Base-by-base conservation (phyloP, 2,329 filamentous ascomycete species). In the Ophidiomyces ophidiicola region DNA sequence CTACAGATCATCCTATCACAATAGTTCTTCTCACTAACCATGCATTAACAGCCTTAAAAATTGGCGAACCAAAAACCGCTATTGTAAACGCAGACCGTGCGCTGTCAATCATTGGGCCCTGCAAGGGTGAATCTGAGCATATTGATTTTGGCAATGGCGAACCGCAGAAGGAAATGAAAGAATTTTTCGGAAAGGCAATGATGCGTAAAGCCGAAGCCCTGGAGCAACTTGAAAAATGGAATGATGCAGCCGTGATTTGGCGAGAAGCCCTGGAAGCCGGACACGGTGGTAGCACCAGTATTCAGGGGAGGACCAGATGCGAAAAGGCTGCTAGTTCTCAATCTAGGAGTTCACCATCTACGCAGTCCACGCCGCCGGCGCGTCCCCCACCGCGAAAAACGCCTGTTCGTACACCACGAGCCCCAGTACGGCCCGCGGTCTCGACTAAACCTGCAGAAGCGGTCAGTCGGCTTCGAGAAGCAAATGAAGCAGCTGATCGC, bases 191-290 rank as follows among this genome's bases (percentile, higher is more conserved):
- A 38, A 98, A 96, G 60, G 88, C 88, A 0, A 66, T 96, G 20
- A 88, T 83, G 63, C 80, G 90, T 39, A 96, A 96, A 65, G 90
- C 90, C 1, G 90, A 98, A 62, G 90, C 86, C 1, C 69, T 96
- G 5, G 90, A 98, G 59, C 82, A 94, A 55, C 80, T 98, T 69
- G 90, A 98, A 63, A 84, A 81, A 56, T 98, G 88, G 88, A 63
- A 66, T 2, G 88, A 96, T 36, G 90, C 90, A 1, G 78, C 76
- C 0, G 64, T 68, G 1, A 77, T 82, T 0, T 98, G 90, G 90
- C 77, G 79, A 51, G 66, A 74, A 39, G 87, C 84, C 23, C 82
- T 96, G 1, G 82, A 92, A 60, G 76, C 74, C 18, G 85, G 87
- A 3, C 76, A 92, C 11, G 88, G 90, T n/a, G 88, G 86, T 5